Base-by-base conservation (phyloP, 768 basidiomycete genomes). In the Boletus vermiculosoides region DNA sequence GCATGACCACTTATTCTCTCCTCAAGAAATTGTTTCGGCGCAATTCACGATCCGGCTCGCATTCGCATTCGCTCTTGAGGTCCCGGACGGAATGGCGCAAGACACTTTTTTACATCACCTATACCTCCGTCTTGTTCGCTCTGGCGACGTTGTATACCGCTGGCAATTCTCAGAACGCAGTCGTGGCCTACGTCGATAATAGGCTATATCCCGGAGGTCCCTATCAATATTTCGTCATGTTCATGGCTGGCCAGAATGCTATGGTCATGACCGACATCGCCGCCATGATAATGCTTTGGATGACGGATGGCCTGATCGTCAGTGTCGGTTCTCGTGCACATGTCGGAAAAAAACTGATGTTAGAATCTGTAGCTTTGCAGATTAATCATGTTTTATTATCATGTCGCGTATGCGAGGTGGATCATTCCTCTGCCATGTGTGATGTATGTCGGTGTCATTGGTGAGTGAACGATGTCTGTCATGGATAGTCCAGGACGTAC, bases 121-220 rank as follows among this genome's bases (percentile, higher is more conserved):
- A 70, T 49, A 66, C 71, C 20, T 51, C 59, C 18, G 41, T 62
- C 50, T 23, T 73, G 34, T 74, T 74, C 37, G 42, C 66, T 25
- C 48, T 72, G 11, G 68, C 50, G 40, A 68, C 68, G 7, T 4
- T 73, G 33, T 73, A 65, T 42, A 62, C 63, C n/a, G 59, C 63
- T 30, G 62, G 65, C 25, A 73, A 68, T 51, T 67, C 70, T 37
- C 66, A 64, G 44, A 62, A 63, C 9, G 62, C 73, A 9, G 60
- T 68, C 46, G 48, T 74, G 7, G 63, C 61, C 55, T 73, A 65
- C 49, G 60, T 73, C 41, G 58, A 73, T 11, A 68, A 74, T 45
- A 60, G 72, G 49, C 33, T 59, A 23, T 73, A 64, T 34, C 60
- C 60, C 1, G 66, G 57, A 31, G 71, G 71, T 12, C 68, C 71